phyloP scores from a whole-genome alignment of 129 eudicot species.

The Tagetes patula region DNA sequence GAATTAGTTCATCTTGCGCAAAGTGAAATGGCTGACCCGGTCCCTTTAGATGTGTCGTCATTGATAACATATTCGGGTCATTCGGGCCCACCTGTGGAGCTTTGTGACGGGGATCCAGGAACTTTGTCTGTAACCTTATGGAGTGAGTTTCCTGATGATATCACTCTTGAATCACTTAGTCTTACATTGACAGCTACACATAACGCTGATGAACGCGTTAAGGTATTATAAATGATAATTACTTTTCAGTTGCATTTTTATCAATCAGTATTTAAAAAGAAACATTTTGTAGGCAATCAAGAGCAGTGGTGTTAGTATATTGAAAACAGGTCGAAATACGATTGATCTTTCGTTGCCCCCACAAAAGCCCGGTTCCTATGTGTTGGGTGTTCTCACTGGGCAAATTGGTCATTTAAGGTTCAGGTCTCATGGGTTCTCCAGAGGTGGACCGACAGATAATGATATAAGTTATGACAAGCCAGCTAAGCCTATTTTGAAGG shows the following conservation, averaged over 20 bases:
- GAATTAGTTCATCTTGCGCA: conserved; percentile 89
- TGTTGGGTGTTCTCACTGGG: conserved; percentile 92
- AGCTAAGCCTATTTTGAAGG: conserved; percentile 85
- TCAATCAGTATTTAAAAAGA: neutral
- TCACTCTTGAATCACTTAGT: conserved; percentile 83
- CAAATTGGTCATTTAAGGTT: conserved; percentile 90
- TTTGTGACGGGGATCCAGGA: conserved; percentile 96
- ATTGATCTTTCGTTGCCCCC: conserved; percentile 79
- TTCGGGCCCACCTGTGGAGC: conserved; percentile 80
- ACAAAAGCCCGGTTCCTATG: conserved; percentile 95
- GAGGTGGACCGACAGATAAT: conserved; percentile 87
- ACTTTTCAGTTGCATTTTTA: conserved; percentile 16
- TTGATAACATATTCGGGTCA: conserved; percentile 80
- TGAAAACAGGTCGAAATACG: conserved; percentile 75
- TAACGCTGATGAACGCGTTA: conserved; percentile 85
- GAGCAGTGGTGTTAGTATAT: conserved; percentile 66
- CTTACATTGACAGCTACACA: conserved; percentile 77
- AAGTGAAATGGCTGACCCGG: conserved; percentile 85
- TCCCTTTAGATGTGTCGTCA: conserved; percentile 91
- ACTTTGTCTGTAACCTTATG: conserved; percentile 68
- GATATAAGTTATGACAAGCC: conserved; percentile 98
- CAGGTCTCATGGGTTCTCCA: conserved; percentile 95
- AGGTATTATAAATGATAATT: conserved; percentile 49
- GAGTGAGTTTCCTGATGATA: conserved; percentile 97
- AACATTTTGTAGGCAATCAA: conserved; percentile 57